Percentiles rank a stretch among this genome's conserved stretches.
These are phyloP conservation scores for Auxenochlorella pyrenoidosa DNA, from an alignment of 139 green algal genomes.

Conservation along the genomic window DNA sequence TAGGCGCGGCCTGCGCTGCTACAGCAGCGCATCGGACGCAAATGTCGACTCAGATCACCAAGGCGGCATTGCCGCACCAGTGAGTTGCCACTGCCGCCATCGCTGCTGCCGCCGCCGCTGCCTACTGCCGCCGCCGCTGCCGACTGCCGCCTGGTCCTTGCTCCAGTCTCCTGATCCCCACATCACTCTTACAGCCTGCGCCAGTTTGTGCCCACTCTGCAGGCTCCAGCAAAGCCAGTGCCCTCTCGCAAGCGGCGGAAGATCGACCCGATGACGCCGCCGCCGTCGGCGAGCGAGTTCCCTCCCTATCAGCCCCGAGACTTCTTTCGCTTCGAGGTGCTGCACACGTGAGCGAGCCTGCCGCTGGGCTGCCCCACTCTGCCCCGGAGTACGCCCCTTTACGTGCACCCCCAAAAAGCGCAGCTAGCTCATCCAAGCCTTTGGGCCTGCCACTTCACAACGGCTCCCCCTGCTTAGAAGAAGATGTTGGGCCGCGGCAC, in stretches of 20 bases:
- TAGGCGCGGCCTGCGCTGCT: not conserved
- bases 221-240: not conserved
- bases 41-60: not conserved
- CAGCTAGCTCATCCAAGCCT: too few species aligned
- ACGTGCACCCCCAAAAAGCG: too few species aligned
- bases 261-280: constrained; percentile 24
- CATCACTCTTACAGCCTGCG: not conserved
- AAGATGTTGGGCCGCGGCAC: too few species aligned
- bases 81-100: not conserved
- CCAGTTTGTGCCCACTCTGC: not conserved
- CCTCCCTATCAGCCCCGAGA: constrained; percentile 7
- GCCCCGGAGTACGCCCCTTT: too few species aligned
- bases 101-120: not conserved
- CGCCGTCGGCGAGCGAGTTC: constrained; percentile 26
- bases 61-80: too few species aligned
- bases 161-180: too few species aligned
- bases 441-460: too few species aligned
- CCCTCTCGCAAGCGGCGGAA: constrained; percentile 26
- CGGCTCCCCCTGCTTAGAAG: too few species aligned
- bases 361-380: too few species aligned
- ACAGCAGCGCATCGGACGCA: not conserved
- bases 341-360: constrained; percentile 14
- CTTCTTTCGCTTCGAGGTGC: constrained; percentile 35
- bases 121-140: not conserved
- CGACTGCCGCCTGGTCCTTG: not conserved